These are phyloP conservation scores for Magnaporthiopsis poae DNA, from an alignment of 2,329 filamentous ascomycete genomes.

Conservation along the genomic window DNA sequence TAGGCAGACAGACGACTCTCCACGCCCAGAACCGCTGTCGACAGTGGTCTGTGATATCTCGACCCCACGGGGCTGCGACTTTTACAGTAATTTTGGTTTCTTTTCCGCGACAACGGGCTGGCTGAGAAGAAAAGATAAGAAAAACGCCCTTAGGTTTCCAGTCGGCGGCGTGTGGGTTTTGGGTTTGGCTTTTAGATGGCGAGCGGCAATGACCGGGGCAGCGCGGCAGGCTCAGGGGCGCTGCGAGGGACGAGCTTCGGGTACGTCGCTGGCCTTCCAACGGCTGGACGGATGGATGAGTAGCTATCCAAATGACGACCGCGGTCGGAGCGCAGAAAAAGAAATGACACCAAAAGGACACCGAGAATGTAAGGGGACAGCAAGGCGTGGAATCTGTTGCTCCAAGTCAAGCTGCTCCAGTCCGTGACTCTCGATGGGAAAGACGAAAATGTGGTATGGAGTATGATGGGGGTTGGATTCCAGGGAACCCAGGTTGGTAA, in stretches of 20 bases:
- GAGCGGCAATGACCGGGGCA: slow-evolving; percentile 16
- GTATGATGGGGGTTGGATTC: background rate
- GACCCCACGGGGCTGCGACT: background rate
- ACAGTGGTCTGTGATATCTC: background rate
- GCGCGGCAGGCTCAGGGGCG: slow-evolving; percentile 6
- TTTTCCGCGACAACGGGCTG: background rate
- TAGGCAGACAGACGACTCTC: background rate
- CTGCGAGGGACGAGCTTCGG: background rate
- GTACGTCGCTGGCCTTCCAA: background rate
- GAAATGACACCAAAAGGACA: background rate
- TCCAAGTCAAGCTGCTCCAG: background rate
- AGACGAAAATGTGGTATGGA: background rate
- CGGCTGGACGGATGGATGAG: no score
- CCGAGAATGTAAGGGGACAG: background rate
- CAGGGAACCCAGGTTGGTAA: background rate
- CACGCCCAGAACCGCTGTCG: background rate
- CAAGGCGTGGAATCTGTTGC: background rate
- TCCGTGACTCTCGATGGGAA: background rate
- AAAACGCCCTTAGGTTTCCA: background rate
- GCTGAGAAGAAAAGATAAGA: background rate
- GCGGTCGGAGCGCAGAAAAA: background rate
- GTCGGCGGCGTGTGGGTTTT: background rate
- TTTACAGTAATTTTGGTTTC: background rate
- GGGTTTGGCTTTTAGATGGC: background rate
- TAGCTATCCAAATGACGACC: background rate